Evolutionary conservation across 129 eudicot genomes (phyloP).

Genomic region (Flaveria trinervia): DNA sequence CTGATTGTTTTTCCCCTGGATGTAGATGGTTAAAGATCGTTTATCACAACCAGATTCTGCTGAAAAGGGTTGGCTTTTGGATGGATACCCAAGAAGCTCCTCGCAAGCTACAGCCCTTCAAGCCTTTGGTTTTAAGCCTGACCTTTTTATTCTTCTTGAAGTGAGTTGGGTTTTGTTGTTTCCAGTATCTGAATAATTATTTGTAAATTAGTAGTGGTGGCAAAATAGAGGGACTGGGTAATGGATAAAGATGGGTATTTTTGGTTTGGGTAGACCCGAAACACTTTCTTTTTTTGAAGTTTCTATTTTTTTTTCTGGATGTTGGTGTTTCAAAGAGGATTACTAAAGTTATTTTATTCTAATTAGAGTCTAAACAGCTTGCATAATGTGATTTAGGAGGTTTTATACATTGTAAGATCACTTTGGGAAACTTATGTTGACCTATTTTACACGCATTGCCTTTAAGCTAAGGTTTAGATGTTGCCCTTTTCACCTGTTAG

Average conservation of each 20-base stretch:
- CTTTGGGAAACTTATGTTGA: not conserved
- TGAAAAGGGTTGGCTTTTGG: slow-evolving; percentile 97
- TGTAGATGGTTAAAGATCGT: slow-evolving; percentile 94
- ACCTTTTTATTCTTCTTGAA: slow-evolving; percentile 88
- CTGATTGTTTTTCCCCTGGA: slow-evolving; percentile 22
- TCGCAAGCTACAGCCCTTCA: slow-evolving; percentile 91
- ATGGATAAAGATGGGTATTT: not conserved
- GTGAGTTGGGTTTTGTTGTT: slow-evolving; percentile 51
- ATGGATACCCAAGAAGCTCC: slow-evolving; percentile 92
- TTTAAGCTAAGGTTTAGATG: not conserved
- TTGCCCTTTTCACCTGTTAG: not conserved
- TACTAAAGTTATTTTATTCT: not conserved
- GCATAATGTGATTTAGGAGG: not conserved
- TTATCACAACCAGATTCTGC: slow-evolving; percentile 66
- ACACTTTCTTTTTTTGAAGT: not conserved
- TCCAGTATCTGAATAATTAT: slow-evolving; percentile 19
- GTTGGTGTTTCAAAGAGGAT: not conserved
- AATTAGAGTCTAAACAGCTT: too few species aligned
- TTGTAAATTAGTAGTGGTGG: not conserved
- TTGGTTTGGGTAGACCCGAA: not conserved
- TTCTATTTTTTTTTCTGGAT: not conserved
- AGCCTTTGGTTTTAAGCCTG: slow-evolving; percentile 75
- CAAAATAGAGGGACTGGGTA: not conserved
- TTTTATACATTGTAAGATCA: not conserved
- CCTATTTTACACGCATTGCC: not conserved